These are phyloP conservation scores for Gnomoniopsis sp. DNA, from an alignment of 2,329 filamentous ascomycete genomes.

Conservation along the genomic window DNA sequence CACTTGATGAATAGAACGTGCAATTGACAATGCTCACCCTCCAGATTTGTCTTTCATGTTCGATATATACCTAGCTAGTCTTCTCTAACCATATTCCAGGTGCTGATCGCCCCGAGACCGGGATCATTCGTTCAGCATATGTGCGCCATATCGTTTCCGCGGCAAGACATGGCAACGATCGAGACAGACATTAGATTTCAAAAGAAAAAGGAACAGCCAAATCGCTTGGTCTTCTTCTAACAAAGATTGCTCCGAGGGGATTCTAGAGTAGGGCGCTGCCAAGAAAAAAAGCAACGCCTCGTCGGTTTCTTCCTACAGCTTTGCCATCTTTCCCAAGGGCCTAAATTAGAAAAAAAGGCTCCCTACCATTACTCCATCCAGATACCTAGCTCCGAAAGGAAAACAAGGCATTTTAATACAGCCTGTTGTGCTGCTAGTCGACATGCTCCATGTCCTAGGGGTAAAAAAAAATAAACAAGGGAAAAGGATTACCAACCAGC, in stretches of 20 bases:
- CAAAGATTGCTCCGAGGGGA: constrained; percentile 13
- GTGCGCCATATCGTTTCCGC: no score
- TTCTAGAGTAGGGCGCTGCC: constrained; percentile 6
- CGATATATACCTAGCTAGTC: no score
- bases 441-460: no score
- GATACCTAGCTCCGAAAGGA: background rate
- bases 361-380: constrained; percentile 11
- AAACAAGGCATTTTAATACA: background rate
- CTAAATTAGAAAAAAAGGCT: background rate
- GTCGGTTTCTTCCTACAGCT: background rate
- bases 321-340: background rate
- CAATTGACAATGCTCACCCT: no score
- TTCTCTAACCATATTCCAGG: no score
- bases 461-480: no score
- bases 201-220: constrained; percentile 1
- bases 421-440: background rate
- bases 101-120: background rate
- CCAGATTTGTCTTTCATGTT: no score
- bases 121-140: no score
- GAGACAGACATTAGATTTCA: no score
- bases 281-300: background rate
- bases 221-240: constrained; percentile 12
- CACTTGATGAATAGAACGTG: no score
- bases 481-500: background rate
- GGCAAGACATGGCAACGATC: no score